Evolutionary conservation across 768 basidiomycete species (phyloP).

Genomic region (Piloderma croceum): DNA sequence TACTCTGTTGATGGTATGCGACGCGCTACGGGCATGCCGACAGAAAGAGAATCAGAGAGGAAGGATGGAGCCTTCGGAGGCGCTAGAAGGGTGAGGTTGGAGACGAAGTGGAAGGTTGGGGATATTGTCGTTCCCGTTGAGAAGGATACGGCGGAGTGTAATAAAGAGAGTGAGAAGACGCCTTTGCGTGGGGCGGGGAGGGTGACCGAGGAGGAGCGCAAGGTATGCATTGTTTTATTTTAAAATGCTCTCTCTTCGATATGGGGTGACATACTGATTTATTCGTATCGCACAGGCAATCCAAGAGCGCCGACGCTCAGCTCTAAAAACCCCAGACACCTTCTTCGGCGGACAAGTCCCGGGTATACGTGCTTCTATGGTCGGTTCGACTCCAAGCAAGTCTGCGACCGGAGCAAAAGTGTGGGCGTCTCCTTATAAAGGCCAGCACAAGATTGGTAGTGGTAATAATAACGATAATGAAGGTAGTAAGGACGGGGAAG

Average conservation of each 20-base stretch:
- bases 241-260: no score
- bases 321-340: slow-evolving; percentile 39
- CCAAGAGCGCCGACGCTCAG: slow-evolving; percentile 56
- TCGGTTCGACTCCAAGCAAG: no score
- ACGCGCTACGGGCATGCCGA: no score
- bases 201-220: slow-evolving; percentile 15
- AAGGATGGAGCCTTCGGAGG: no score
- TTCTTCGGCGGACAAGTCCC: slow-evolving; percentile 52
- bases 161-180: slow-evolving; percentile 9
- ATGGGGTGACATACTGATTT: neutral
- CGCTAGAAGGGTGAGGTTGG: slow-evolving; percentile 42
- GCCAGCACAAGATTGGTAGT: slow-evolving; percentile 1
- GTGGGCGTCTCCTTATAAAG: slow-evolving; percentile 11
- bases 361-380: slow-evolving; percentile 40
- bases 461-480: slow-evolving; percentile 9
- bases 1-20: slow-evolving; percentile 43
- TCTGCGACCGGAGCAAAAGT: slow-evolving; percentile 8
- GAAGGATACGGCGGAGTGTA: slow-evolving; percentile 1
- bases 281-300: slow-evolving; percentile 40
- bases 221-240: slow-evolving; percentile 2
- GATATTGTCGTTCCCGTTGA: slow-evolving; percentile 45
- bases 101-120: slow-evolving; percentile 50
- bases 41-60: no score
- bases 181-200: slow-evolving; percentile 7
- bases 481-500: slow-evolving; percentile 14